Base-by-base conservation (phyloP, 371 early-diverging fungal species). In the Umbelopsis sp. region DNA sequence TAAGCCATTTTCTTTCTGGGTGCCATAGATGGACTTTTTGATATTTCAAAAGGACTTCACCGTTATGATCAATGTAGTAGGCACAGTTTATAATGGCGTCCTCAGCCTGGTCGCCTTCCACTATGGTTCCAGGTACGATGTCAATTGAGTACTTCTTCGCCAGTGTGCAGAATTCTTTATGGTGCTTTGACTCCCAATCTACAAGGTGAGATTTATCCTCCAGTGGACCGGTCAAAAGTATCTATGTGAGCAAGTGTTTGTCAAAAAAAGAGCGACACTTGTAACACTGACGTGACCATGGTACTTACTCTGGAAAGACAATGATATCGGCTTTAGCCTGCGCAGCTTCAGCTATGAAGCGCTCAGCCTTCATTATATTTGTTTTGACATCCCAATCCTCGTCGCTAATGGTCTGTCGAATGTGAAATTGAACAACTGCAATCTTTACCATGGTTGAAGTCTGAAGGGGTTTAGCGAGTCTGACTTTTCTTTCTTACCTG, bases 1-100 rank as follows among this genome's bases (percentile, higher is more conserved):
- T 71, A 18, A 76, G 51, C 20, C 70, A 73, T 20, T 68, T 65
- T 12, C 81, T 68, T 20, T 80, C 81, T 18, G 75, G 69, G 63
- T 75, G 76, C 81, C 81, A 80, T 2, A 80, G 52, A 50, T 80
- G 81, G 0, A 74, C 70, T 63, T 81, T 81, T 29, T 72, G 69
- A 53, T 81, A 81, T 2, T 70, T 53, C 11, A 78, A 24, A 24
- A 81, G 52, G 0, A 81, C 66, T 18, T 67, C 12, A n/a, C 81
- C 81, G 37, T 65, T 70, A 37, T 72, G 69, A 53, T 79, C 79
- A 12, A 81, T 74, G 25, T 81, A 81, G 45, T 73, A 73, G 14
- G 74, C 65, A 11, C 66, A 70, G 50, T 81, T 79, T 44, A 79
- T 75, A 1, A 77, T 41, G 11, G 67, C 46, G 3, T 66, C 69